Evolutionary conservation across 192 early-diverging fungal species (phyloP).

Genomic region (Umbelopsis sp.): DNA sequence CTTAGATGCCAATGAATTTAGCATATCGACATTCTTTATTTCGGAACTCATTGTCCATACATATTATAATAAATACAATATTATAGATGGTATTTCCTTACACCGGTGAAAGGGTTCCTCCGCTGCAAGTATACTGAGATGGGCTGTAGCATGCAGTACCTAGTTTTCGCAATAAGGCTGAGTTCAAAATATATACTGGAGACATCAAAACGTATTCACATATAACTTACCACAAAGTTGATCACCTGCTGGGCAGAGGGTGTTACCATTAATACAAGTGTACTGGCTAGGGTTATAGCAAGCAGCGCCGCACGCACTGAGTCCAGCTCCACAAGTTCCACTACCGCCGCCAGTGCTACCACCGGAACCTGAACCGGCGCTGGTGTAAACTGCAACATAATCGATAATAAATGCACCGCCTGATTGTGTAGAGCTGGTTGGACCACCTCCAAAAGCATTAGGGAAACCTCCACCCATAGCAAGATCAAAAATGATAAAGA

Average conservation of each 20-base stretch:
- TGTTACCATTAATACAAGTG: constrained; percentile 2
- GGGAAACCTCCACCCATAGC: constrained; percentile 16
- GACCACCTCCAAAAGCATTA: constrained; percentile 1
- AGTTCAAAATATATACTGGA: background rate
- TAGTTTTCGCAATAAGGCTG: background rate
- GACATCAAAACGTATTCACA: background rate
- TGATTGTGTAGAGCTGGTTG: background rate
- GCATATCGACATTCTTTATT: no score
- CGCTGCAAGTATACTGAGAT: background rate
- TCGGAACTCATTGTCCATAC: no score
- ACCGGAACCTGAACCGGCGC: background rate
- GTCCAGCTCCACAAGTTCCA: background rate
- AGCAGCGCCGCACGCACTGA: background rate
- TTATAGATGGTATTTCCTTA: background rate
- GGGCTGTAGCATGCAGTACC: constrained; percentile 1
- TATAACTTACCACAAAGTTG: constrained; percentile 6
- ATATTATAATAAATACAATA: no score
- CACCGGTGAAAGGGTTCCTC: background rate
- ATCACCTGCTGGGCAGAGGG: background rate
- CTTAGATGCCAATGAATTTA: no score
- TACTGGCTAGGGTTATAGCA: background rate
- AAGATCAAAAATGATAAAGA: constrained; percentile 4
- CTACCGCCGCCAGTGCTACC: background rate
- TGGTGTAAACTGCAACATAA: constrained; percentile 13
- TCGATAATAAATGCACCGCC: background rate